Base-by-base conservation (phyloP, 345 rosid genomes). In the Dipteronia sinensis region DNA sequence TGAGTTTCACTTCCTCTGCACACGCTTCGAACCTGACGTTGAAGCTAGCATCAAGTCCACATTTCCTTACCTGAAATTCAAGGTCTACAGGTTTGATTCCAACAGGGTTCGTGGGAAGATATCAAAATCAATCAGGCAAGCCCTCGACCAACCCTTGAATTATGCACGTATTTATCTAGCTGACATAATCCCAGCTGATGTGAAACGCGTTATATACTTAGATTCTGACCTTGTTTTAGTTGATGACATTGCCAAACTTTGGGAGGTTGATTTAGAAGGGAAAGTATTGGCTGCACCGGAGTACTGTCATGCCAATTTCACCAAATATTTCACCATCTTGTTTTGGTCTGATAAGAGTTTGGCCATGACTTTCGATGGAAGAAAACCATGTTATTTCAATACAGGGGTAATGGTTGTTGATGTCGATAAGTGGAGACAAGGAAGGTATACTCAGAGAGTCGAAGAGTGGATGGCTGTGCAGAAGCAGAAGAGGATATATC, bases 371-470 rank as follows among this genome's bases (percentile, higher is more conserved):
- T 88, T 88, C 20, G 51, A 81, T 0, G 87, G 87, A 1, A 67
- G 86, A 47, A 53, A 73, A 6, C 81, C 90, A 0, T 86, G 90
- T 73, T 88, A 88, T 64, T 88, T 88, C 78, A 86, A 88, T 72
- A 88, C 89, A 1, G 89, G 90, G 13, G 90, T 88, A 11, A 88
- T 88, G 90, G 90, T 86, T 51, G 76, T 88, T 25, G 85, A 88
- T 69, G 81, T 88, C 4, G 80, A 82, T 1, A 82, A 82, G 55
- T 88, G 90, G 90, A 82, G 89, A 74, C 76, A 77, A 51, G 89
- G 89, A 40, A 78, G 83, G 74, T 88, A 85, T 68, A 86, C 87
- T 12, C 76, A 62, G 64, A 85, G 68, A 69, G 90, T 86, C 10
- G 90, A 88, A 79, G 86, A 79, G 23, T 88, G 90, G 90, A 85